A percentile compares a stretch with the other conserved stretches of the same genome.
These are phyloP conservation scores for Penicillium sp. DNA, from an alignment of 2,329 filamentous ascomycete species.

Conservation along the genomic window DNA sequence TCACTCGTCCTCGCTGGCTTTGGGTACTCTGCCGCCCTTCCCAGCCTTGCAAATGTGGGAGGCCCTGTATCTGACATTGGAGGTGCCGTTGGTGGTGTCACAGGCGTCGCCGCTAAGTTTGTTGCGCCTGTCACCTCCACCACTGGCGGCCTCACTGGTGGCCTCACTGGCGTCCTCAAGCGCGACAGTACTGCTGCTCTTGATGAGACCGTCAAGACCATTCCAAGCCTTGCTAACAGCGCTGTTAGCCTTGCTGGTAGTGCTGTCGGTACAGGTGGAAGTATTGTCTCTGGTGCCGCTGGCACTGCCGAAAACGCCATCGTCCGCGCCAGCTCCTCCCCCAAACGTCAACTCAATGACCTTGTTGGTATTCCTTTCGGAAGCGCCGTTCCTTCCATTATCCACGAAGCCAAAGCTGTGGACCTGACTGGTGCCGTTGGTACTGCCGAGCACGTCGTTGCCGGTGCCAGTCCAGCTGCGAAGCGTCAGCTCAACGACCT, in stretches of 20 bases:
- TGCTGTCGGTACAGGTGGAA: constrained; percentile 17
- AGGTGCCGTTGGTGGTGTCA: constrained; percentile 1
- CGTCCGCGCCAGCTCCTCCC: neutral
- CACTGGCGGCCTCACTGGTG: neutral
- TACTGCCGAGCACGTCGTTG: too few species aligned
- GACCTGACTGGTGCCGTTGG: neutral
- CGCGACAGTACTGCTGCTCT: constrained; percentile 6
- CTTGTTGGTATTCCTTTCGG: neutral
- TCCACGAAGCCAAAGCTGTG: neutral
- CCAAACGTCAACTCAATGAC: neutral
- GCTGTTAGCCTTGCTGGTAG: constrained; percentile 13
- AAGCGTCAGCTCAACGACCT: neutral
- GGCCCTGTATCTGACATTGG: constrained; percentile 5
- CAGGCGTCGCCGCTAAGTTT: neutral
- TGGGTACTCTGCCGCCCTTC: constrained; percentile 31
- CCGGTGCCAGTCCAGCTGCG: neutral
- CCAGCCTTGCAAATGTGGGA: constrained; percentile 11
- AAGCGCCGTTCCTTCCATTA: neutral
- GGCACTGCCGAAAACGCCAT: constrained; percentile 16
- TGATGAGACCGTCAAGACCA: neutral
- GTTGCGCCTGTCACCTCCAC: neutral
- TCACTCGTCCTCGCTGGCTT: constrained; percentile 33
- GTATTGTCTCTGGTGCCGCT: constrained; percentile 8
- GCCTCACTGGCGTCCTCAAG: constrained; percentile 1
- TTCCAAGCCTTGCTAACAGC: constrained; percentile 15